Percentiles rank a stretch among this genome's conserved stretches.
Conservation (phyloP, 2,329 filamentous ascomycete species). For the Meredithiella fracta region DNA sequence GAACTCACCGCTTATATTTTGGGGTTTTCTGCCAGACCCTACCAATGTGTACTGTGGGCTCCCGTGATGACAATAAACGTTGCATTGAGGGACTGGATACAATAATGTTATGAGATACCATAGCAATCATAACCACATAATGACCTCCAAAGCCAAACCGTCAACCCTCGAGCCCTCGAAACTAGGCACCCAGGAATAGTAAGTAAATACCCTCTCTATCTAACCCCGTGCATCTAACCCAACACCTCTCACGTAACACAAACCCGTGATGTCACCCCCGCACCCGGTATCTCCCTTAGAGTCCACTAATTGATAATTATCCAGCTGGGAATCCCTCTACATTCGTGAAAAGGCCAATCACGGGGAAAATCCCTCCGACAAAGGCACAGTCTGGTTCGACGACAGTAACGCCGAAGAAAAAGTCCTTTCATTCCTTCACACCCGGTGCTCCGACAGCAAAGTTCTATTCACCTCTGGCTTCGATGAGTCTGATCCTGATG, state of each 20-base stretch:
- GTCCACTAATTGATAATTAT: background rate
- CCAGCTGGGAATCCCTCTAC: conserved; percentile 64
- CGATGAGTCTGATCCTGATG: conserved; percentile 18
- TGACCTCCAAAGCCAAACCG: conserved; percentile 25
- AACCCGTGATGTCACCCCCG: background rate
- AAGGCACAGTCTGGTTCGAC: conserved; percentile 90
- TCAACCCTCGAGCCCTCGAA: conserved; percentile 55
- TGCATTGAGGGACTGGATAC: too few species aligned
- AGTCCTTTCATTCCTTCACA: conserved; percentile 51
- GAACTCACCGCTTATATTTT: too few species aligned
- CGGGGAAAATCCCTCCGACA: conserved; percentile 53
- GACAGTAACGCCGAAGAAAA: conserved; percentile 78
- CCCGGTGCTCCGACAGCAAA: background rate
- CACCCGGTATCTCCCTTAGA: too few species aligned
- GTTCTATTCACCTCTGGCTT: background rate
- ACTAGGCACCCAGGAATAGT: conserved; percentile 88
- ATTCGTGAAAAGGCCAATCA: conserved; percentile 55
- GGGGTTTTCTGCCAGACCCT: too few species aligned
- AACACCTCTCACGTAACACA: background rate
- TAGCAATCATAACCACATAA: background rate
- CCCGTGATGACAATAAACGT: background rate
- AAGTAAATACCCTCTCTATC: conserved; percentile 22
- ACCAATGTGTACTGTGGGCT: background rate
- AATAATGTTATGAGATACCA: too few species aligned
- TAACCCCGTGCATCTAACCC: too few species aligned